Evolutionary conservation across 192 early-diverging fungal genomes (phyloP), one percentile per base, ranked within the genome.

Genomic region (Backusella mclennaniae): DNA sequence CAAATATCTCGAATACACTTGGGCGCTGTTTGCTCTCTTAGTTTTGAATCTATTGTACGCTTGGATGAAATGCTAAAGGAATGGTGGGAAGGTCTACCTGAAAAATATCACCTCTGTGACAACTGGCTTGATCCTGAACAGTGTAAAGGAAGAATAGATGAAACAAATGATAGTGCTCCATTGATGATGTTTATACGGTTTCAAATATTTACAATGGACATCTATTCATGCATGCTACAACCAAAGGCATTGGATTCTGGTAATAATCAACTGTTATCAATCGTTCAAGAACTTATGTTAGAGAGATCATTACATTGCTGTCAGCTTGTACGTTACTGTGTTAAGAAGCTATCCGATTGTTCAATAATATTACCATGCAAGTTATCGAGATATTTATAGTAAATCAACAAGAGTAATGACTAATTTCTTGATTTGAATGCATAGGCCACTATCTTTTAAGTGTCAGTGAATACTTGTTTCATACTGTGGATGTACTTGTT

Each of bases 191-290:
- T 63, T 63, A 63, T 29, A 29, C 8, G 7, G 11, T 63, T 63
- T n/a, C 26, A 29, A 63, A 63, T 63, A 63, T 63, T 29, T 29
- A 63, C n/a, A n/a, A 63, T 63, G 56, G 56, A 63, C 56, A 63
- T 63, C 21, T 63, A 63, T 63, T 63, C 56, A 26, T 63, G 56
- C 3, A 29, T 63, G 26, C 9, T 63, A 29, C 23, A 63, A 12
- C 56, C 56, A 11, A 63, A 63, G 12, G 56, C 56, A 11, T 63
- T 63, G 23, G 11, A 63, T 29, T 26, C 56, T 12, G 12, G 3
- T 12, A 63, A 63, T 4, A 63, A 29, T 29, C 56, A 63, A 8
- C 21, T 63, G 4, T 4, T 63, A 29, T 63, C 56, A 7, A 29
- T 63, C 9, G 56, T 63, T 29, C 56, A 63, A 29, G 56, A 63